These are phyloP conservation scores for Furcasterigmium furcatum DNA, from an alignment of 2,329 filamentous ascomycete genomes.

Conservation along the genomic window DNA sequence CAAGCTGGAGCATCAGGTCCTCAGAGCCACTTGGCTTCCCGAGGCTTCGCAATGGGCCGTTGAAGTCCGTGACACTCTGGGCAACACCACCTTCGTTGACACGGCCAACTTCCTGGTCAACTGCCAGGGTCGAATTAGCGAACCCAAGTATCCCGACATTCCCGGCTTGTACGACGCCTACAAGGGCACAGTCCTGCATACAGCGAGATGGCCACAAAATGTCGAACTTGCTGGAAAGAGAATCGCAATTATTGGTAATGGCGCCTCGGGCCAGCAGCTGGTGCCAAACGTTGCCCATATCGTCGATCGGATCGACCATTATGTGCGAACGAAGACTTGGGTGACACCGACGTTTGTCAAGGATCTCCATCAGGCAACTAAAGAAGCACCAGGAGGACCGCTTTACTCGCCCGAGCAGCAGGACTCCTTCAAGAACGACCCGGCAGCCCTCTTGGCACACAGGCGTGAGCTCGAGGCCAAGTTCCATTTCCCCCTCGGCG, in stretches of 20 bases:
- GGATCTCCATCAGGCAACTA: neutral
- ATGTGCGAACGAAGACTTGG: neutral
- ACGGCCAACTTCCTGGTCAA: constrained; percentile 12
- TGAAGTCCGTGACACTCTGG: neutral
- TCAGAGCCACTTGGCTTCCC: constrained; percentile 10
- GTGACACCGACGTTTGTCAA: neutral
- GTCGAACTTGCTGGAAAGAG: neutral
- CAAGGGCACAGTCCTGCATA: constrained; percentile 28
- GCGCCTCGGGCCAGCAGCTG: constrained; percentile 40
- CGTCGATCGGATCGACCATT: neutral
- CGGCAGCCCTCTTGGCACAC: neutral
- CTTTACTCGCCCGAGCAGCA: neutral
- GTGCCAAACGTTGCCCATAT: constrained; percentile 24
- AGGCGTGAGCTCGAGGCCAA: neutral
- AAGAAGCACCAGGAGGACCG: neutral
- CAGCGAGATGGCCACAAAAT: neutral
- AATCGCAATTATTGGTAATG: neutral
- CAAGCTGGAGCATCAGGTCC: constrained; percentile 3
- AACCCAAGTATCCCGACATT: neutral
- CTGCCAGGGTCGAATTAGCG: neutral
- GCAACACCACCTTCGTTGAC: neutral
- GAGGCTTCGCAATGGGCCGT: constrained; percentile 8
- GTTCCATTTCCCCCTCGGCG: neutral
- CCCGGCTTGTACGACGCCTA: neutral
- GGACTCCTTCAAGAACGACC: neutral